phyloP scores from a whole-genome alignment of 2,329 filamentous ascomycete genomes.

The Talaromyces pinophilus region DNA sequence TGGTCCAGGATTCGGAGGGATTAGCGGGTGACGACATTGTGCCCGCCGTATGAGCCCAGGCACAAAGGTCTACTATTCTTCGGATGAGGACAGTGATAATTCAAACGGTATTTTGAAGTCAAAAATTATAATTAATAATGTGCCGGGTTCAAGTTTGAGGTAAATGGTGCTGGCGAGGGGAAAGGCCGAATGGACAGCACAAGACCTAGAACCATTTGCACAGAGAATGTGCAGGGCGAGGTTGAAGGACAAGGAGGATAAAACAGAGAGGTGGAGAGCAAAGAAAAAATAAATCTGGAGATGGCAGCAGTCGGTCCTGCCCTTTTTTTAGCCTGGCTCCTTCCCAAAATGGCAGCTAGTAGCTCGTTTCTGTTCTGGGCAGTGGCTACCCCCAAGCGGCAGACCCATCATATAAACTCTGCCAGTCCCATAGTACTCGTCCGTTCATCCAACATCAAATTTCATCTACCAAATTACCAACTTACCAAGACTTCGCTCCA shows the following conservation, averaged over 20 bases:
- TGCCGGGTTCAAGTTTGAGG: not conserved
- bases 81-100: not conserved
- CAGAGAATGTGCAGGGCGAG: not conserved
- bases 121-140: not conserved
- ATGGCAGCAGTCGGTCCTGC: not conserved
- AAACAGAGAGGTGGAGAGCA: not conserved
- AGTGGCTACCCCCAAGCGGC: not conserved
- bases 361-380: not conserved
- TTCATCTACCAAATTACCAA: not conserved
- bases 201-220: not conserved
- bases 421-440: not conserved
- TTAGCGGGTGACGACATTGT: not conserved
- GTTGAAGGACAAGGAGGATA: not conserved
- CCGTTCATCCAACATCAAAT: too few relatives aligned
- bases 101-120: not conserved
- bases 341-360: not conserved
- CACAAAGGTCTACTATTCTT: not conserved
- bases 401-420: not conserved
- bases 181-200: not conserved
- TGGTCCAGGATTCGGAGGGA: slow-evolving; percentile 12
- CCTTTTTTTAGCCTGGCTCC: too few relatives aligned
- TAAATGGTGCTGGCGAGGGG: not conserved
- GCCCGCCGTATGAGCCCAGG: not conserved
- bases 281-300: not conserved
- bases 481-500: not conserved